These are phyloP conservation scores for Zygnema circumcarinatum DNA, from an alignment of 139 green algal genomes.

Conservation along the genomic window DNA sequence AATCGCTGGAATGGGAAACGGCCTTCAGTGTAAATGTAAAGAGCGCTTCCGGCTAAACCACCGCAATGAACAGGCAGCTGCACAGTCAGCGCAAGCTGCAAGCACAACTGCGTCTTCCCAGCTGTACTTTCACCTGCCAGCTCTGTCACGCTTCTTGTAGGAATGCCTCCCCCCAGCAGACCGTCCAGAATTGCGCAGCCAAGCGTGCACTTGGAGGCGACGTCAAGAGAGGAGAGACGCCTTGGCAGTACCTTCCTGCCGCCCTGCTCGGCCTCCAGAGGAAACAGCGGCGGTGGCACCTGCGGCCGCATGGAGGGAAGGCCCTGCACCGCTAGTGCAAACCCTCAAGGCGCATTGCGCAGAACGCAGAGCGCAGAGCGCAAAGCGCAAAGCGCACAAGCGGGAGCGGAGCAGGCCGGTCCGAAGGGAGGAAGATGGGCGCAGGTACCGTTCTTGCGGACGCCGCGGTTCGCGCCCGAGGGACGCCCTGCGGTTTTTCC, in stretches of 20 bases:
- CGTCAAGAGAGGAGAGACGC: background rate
- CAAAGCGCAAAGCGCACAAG: too few species aligned
- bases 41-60: constrained; percentile 54
- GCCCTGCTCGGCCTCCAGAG: background rate
- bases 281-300: background rate
- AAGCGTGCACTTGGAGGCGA: constrained; percentile 22
- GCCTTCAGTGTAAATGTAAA: constrained; percentile 78
- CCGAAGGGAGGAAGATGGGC: too few species aligned
- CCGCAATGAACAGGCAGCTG: constrained; percentile 11
- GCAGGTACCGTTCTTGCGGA: too few species aligned
- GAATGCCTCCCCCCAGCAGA: constrained; percentile 36
- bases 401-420: too few species aligned
- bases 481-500: too few species aligned
- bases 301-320: too few species aligned
- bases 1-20: constrained; percentile 37
- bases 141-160: constrained; percentile 23
- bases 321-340: too few species aligned
- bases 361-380: too few species aligned
- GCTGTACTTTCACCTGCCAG: constrained; percentile 67
- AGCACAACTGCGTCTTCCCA: constrained; percentile 73
- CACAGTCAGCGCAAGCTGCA: constrained; percentile 68
- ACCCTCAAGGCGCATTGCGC: too few species aligned
- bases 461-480: too few species aligned
- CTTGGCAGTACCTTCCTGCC: background rate
- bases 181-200: constrained; percentile 35